Conservation (phyloP, 306 rosid genomes). For the Cajanus cajan region DNA sequence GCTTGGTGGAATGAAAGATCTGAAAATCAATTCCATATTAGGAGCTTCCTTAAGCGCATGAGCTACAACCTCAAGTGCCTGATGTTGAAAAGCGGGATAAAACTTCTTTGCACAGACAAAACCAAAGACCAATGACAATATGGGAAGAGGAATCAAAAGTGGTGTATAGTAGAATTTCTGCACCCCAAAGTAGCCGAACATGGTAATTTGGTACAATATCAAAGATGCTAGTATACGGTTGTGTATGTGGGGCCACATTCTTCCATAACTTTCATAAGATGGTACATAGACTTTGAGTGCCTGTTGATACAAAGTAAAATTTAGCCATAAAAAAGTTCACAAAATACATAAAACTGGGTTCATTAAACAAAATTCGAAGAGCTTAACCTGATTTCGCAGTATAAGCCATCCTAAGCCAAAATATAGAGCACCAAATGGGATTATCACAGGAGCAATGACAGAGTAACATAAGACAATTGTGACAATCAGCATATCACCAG, state of each 20-base stretch:
- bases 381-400: conserved; percentile 85
- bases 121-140: conserved; percentile 54
- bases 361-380: not conserved
- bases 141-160: conserved; percentile 58
- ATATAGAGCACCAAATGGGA: conserved; percentile 82
- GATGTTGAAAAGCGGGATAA: conserved; percentile 55
- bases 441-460: conserved; percentile 74
- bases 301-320: conserved; percentile 40
- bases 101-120: conserved; percentile 59
- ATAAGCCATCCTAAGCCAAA: conserved; percentile 92
- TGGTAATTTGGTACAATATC: conserved; percentile 73
- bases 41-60: conserved; percentile 55
- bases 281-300: conserved; percentile 91
- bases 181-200: conserved; percentile 73
- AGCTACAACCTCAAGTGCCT: conserved; percentile 64
- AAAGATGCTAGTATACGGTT: conserved; percentile 71
- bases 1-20: conserved; percentile 72
- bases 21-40: conserved; percentile 65
- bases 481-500: conserved; percentile 74
- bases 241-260: conserved; percentile 90
- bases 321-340: not conserved
- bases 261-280: conserved; percentile 85
- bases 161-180: conserved; percentile 57
- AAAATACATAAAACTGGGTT: not conserved
- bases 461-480: conserved; percentile 87